Conservation (phyloP, 495 filamentous ascomycete species). For the Podospora comata region DNA sequence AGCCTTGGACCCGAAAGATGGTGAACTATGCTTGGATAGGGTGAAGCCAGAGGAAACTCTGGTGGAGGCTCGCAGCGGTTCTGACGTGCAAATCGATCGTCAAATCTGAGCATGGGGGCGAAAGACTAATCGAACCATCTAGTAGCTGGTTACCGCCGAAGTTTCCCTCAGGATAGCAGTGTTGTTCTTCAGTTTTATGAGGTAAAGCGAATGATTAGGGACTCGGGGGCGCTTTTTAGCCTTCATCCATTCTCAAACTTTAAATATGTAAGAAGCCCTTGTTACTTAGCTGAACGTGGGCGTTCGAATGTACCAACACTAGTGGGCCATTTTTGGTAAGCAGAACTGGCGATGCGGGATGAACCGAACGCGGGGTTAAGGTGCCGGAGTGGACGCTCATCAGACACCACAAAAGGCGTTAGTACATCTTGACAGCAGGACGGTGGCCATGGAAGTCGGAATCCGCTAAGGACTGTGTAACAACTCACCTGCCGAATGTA, state of each 20-base stretch:
- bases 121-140: conserved; percentile 70
- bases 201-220: conserved; percentile 78
- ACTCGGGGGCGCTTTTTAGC: conserved; percentile 67
- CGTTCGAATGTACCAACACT: conserved; percentile 64
- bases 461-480: too few relatives aligned
- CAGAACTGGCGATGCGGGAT: conserved; percentile 67
- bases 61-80: conserved; percentile 69
- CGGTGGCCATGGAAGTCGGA: too few relatives aligned
- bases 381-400: conserved; percentile 69
- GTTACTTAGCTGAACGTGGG: conserved; percentile 66
- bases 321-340: conserved; percentile 70
- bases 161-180: conserved; percentile 75
- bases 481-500: too few relatives aligned
- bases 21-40: conserved; percentile 69
- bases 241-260: conserved; percentile 76
- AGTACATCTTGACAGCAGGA: too few relatives aligned
- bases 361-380: conserved; percentile 69
- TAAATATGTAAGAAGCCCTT: conserved; percentile 74
- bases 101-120: conserved; percentile 61
- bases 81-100: conserved; percentile 75
- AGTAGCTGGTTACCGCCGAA: conserved; percentile 68
- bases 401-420: conserved; percentile 66
- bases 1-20: conserved; percentile 70
- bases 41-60: conserved; percentile 76
- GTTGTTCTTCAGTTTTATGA: conserved; percentile 69